Evolutionary conservation across 2,329 filamentous ascomycete species (phyloP), one percentile per base, ranked within the genome.

Genomic region (Hypoxylon sp.): DNA sequence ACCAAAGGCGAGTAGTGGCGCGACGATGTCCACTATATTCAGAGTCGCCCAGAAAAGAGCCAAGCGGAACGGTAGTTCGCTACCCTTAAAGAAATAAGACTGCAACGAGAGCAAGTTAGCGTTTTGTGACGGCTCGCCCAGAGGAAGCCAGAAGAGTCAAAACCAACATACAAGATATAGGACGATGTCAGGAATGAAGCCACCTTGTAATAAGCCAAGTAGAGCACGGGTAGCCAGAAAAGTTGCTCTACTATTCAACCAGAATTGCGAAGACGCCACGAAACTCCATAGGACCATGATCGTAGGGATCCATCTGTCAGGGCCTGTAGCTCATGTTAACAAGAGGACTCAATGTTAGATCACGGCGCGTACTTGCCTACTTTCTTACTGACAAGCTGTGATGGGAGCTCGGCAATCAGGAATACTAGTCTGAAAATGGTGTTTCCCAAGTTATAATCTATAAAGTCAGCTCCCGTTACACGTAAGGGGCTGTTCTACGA

Each of bases 201-300:
- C 78, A 19, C 78, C 78, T 65, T 78, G 73, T 14, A 79, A 61
- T 2, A 78, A 29, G 0, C 76, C 78, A n/a, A 80, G 65, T 7
- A 80, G 70, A 2, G 70, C 70, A 6, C 78, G 74, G 0, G 73
- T 77, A 16, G 69, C 50, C 25, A 78, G 67, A 37, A 78, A 79
- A 1, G 73, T 71, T 6, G 69, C 57, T 41, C 74, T 71, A 16
- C 75, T 73, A 5, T 39, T 67, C 14, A 80, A 59, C 14, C 71
- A 73, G 21, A 74, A 76, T 48, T 80, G 78, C 0, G 71, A 74
- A 2, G 71, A 71, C 3, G 77, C 76, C 1, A 78, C 76, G 1
- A 76, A 34, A 12, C 74, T 75, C 78, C 78, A 80, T 2, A 74
- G 54, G 1, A 74, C 71, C 75, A 79, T 78, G n/a, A 78, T 74